Evolutionary conservation across 805 yeast genomes (phyloP), one percentile per base, ranked within the genome.

Genomic region (Danielia oregonensis): DNA sequence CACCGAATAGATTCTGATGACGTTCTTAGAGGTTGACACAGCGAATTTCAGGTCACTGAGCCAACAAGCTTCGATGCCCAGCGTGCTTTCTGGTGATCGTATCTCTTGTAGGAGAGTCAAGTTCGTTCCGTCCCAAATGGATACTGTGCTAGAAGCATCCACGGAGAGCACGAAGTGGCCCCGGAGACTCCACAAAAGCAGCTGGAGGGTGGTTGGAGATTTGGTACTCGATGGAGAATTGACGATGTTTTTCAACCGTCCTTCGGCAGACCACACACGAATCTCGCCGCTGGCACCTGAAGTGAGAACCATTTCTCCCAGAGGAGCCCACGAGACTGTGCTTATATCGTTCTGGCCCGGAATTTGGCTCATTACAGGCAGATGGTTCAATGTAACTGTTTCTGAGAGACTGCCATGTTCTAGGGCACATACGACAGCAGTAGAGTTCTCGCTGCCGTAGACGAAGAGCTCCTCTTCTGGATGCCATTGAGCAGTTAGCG

Each of bases 221-320:
- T 25, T 28, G 2, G 37, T 15, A 12, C 39, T 50, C 9, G 44
- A 29, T 23, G 38, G 39, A n/a, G 43, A 42, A 30, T 56, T 63
- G 23, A 63, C 63, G 12, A 66, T 52, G 40, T 78, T 80, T 39
- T 74, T 65, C 24, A 86, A 62, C 19, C 72, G 70, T 0, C 95
- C 95, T 30, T 77, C 81, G 0, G 74, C 66, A 8, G 79, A 72
- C 95, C 95, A 88, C n/a, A 85, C 64, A 36, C 91, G 62, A 6
- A 88, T 49, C 47, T 83, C 91, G 10, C 96, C 96, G 49, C 71
- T 71, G 35, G 71, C 76, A 2, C 79, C 70, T 3, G 80, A 83
- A 0, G 89, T 82, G 10, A 82, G 67, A 3, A 87, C 55, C 10
- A 68, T 46, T 26, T 72, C 63, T 0, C 95, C 95, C 35, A 63